Evolutionary conservation across 352 stramenopile genomes (phyloP).

Genomic region (Thraustochytrium sp.): DNA sequence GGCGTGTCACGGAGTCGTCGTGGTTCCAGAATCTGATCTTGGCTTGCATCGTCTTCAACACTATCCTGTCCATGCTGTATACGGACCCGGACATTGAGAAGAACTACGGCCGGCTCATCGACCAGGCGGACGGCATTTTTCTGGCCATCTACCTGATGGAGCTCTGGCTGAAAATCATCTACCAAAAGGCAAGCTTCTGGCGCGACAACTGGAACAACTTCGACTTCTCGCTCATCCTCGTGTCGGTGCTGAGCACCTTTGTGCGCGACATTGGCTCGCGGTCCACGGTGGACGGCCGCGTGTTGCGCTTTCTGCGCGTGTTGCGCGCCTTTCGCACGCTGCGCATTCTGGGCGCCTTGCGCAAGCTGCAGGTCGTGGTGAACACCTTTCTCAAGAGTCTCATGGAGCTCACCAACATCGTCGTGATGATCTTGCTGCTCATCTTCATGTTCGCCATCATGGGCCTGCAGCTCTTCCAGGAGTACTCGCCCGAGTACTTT

Average conservation of each 20-base stretch:
- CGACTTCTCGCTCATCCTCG: constrained; percentile 34
- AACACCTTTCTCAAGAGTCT: constrained; percentile 40
- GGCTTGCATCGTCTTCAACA: constrained; percentile 22
- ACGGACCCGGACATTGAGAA: constrained; percentile 5
- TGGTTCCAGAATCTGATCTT: constrained; percentile 28
- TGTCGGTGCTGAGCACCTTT: constrained; percentile 6
- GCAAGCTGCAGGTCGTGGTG: constrained; percentile 27
- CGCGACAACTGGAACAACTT: constrained; percentile 40
- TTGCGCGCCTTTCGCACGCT: constrained; percentile 29
- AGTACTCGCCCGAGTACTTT: constrained; percentile 11
- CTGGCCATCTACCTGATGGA: constrained; percentile 27
- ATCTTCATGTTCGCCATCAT: constrained; percentile 42
- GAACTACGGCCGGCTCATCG: constrained; percentile 14
- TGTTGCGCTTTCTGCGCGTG: constrained; percentile 27
- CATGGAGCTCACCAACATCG: constrained; percentile 40
- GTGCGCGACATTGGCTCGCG: constrained; percentile 2
- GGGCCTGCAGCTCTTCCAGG: constrained; percentile 29
- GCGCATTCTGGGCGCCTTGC: constrained; percentile 19
- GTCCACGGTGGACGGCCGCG: not conserved
- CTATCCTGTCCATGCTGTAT: constrained; percentile 1
- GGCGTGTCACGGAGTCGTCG: not conserved
- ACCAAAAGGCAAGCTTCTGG: constrained; percentile 33
- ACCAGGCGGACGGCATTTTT: constrained; percentile 25
- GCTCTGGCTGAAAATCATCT: constrained; percentile 28
- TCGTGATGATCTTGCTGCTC: constrained; percentile 37